Evolutionary conservation across 1,284 basidiomycete genomes (phyloP).

Genomic region (Moesziomyces globuligerus): DNA sequence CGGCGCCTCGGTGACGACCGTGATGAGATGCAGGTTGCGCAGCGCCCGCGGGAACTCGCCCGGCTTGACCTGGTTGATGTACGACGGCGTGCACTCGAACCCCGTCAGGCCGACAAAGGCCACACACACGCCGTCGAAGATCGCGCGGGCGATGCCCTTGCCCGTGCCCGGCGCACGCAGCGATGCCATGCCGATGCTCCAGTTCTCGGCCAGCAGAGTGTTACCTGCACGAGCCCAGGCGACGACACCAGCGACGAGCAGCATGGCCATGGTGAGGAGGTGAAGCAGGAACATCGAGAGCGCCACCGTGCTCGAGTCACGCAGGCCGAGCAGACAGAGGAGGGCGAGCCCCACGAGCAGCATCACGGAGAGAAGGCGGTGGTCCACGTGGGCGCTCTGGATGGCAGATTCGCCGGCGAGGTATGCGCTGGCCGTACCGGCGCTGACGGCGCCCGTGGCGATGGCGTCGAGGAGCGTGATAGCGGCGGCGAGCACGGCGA

Average conservation of each 20-base stretch:
- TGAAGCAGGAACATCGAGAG: conserved; percentile 52
- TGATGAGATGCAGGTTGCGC: conserved; percentile 46
- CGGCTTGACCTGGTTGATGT: conserved; percentile 48
- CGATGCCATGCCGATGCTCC: conserved; percentile 30
- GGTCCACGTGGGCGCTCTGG: conserved; percentile 13
- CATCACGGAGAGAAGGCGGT: conserved; percentile 36
- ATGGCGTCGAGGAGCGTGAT: conserved; percentile 54
- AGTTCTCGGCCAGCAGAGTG: conserved; percentile 34
- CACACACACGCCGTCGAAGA: conserved; percentile 51
- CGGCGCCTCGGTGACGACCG: conserved; percentile 44
- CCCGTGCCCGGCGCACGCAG: conserved; percentile 17
- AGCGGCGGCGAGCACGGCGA: conserved; percentile 49
- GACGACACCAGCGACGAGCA: conserved; percentile 48
- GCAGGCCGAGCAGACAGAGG: conserved; percentile 39
- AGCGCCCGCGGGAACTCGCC: conserved; percentile 50
- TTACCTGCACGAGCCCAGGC: conserved; percentile 47
- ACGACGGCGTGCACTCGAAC: conserved; percentile 52
- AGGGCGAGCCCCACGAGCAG: conserved; percentile 39
- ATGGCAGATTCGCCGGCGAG: conserved; percentile 32
- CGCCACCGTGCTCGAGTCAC: conserved; percentile 50
- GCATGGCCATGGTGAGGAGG: conserved; percentile 46
- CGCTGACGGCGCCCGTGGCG: conserved; percentile 52
- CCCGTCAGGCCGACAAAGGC: conserved; percentile 59
- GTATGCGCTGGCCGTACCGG: conserved; percentile 51
- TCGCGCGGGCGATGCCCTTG: conserved; percentile 36